A percentile compares a stretch with the other conserved stretches of the same genome.
phyloP scores from a whole-genome alignment of 768 basidiomycete genomes.

The Hortiboletus flavorubellus region DNA sequence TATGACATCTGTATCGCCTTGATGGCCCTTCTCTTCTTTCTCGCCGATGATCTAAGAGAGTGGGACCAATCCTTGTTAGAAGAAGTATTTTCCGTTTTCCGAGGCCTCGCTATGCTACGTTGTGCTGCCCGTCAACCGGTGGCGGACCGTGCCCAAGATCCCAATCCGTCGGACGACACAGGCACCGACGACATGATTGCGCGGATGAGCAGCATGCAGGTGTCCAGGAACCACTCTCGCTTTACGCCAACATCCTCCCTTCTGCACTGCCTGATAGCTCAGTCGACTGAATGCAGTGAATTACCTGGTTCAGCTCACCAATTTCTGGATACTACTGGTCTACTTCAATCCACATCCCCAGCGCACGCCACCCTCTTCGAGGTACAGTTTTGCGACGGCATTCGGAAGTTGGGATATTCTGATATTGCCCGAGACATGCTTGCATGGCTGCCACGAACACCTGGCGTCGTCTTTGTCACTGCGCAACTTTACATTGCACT shows the following conservation, averaged over 20 bases:
- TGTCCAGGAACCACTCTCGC: slow-evolving; percentile 48
- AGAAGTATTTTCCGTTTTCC: slow-evolving; percentile 76
- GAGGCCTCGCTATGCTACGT: slow-evolving; percentile 72
- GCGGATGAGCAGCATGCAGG: slow-evolving; percentile 72
- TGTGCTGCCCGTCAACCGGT: slow-evolving; percentile 58
- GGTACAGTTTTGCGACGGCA: slow-evolving; percentile 65
- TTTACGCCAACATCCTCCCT: slow-evolving; percentile 57
- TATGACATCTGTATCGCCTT: slow-evolving; percentile 72
- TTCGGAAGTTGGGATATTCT: slow-evolving; percentile 62
- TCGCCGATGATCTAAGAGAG: slow-evolving; percentile 55
- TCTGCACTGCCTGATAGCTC: slow-evolving; percentile 57
- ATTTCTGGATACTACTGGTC: slow-evolving; percentile 63
- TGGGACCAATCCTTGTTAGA: slow-evolving; percentile 66
- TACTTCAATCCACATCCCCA: slow-evolving; percentile 67
- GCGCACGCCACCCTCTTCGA: slow-evolving; percentile 67
- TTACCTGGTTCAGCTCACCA: slow-evolving; percentile 63
- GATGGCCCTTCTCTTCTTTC: slow-evolving; percentile 66
- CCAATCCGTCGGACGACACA: slow-evolving; percentile 29
- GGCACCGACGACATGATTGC: slow-evolving; percentile 62
- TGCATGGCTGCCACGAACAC: slow-evolving; percentile 75
- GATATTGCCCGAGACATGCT: slow-evolving; percentile 61
- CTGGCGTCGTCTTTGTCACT: slow-evolving; percentile 71
- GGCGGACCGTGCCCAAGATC: slow-evolving; percentile 32
- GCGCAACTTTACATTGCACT: slow-evolving; percentile 63
- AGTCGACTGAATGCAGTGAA: slow-evolving; percentile 44